Percentiles rank a stretch among this genome's conserved stretches.
Conservation (phyloP, 2,329 filamentous ascomycete species). For the Colletotrichum tropicale region DNA sequence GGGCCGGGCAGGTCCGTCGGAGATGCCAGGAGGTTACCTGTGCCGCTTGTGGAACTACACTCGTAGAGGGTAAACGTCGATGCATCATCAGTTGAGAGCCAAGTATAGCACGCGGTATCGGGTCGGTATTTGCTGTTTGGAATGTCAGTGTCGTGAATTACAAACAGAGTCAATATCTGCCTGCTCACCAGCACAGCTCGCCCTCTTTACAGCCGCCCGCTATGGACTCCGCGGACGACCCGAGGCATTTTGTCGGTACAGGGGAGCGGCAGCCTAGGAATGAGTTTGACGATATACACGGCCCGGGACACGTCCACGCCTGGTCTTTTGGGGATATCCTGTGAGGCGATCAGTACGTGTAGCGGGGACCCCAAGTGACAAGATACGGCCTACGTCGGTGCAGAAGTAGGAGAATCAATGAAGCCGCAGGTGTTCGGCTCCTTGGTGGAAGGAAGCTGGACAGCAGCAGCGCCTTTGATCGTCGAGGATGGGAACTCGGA, state of each 20-base stretch:
- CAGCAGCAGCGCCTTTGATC: background rate
- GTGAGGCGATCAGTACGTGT: background rate
- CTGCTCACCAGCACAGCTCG: background rate
- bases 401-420: background rate
- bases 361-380: accelerated
- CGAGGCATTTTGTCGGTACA: background rate
- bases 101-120: background rate
- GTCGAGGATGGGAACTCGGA: background rate
- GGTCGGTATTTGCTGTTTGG: background rate
- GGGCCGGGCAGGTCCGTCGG: background rate
- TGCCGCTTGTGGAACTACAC: background rate
- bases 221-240: background rate
- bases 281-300: background rate
- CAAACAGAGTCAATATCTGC: accelerated
- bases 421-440: background rate
- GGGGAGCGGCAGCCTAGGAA: background rate
- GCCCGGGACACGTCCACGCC: background rate
- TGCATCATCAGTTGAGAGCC: background rate
- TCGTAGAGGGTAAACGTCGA: background rate
- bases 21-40: background rate
- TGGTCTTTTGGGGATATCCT: background rate
- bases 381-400: background rate
- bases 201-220: background rate
- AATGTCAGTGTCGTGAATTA: background rate
- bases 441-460: background rate